Evolutionary conservation across 495 filamentous ascomycete genomes (phyloP).

Genomic region (Hypoxylon crocopeplum): DNA sequence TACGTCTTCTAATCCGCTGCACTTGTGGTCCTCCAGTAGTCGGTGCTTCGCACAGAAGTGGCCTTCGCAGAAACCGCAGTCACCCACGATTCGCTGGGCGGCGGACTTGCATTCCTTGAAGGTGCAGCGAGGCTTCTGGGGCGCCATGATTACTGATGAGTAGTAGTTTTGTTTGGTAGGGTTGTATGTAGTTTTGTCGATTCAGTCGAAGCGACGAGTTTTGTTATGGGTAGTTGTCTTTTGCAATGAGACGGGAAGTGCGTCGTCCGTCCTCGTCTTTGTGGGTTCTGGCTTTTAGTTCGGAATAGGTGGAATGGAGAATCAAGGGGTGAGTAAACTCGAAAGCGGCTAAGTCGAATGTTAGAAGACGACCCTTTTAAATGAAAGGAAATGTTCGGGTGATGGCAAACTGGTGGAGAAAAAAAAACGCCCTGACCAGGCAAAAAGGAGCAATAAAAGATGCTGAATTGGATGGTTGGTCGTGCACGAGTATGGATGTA

Average conservation of each 20-base stretch:
- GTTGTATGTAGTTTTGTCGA: no score
- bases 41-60: conserved; percentile 95
- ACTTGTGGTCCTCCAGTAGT: conserved; percentile 91
- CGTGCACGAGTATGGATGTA: no score
- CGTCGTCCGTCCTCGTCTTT: conserved; percentile 8
- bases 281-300: conserved; percentile 34
- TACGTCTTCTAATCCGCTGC: conserved; percentile 88
- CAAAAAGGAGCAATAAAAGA: conserved; percentile 28
- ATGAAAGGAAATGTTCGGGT: conserved; percentile 23
- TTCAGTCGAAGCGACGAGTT: neutral
- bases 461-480: conserved; percentile 26
- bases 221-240: neutral
- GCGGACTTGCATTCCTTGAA: conserved; percentile 86
- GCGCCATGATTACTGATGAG: conserved; percentile 55
- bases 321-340: conserved; percentile 43
- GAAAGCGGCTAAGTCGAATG: conserved; percentile 26
- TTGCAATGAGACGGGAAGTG: neutral
- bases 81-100: conserved; percentile 90
- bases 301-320: conserved; percentile 31
- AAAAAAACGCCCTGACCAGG: conserved; percentile 31
- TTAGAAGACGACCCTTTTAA: conserved; percentile 33
- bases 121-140: conserved; percentile 84
- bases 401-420: conserved; percentile 32
- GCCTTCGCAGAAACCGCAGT: conserved; percentile 92
- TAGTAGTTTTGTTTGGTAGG: no score